These are phyloP conservation scores for Ustulina deusta DNA, from an alignment of 2,329 filamentous ascomycete species.

Conservation along the genomic window DNA sequence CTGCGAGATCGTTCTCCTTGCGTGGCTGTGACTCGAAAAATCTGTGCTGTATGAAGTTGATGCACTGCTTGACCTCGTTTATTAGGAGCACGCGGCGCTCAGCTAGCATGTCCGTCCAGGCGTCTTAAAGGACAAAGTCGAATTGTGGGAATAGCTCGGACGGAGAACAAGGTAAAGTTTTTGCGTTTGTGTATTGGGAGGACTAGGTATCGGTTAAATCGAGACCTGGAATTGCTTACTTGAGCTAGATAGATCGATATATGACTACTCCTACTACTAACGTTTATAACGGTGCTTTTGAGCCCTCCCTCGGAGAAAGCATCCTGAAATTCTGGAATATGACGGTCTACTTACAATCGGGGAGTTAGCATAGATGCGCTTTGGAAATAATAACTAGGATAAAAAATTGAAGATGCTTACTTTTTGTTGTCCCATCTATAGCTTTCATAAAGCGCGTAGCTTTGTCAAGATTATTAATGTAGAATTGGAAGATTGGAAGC, in stretches of 20 bases:
- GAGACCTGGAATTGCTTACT: slow-evolving; percentile 12
- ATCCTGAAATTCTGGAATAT: slow-evolving; percentile 25
- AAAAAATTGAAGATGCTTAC: slow-evolving; percentile 12
- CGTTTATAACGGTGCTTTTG: slow-evolving; percentile 33
- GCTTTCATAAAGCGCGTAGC: slow-evolving; percentile 33
- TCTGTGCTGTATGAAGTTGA: slow-evolving; percentile 40
- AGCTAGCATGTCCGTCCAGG: slow-evolving; percentile 36
- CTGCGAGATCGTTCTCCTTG: slow-evolving; percentile 21
- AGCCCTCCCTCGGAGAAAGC: slow-evolving; percentile 29
- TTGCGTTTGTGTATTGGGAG: not conserved
- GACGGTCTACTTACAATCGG: slow-evolving; percentile 28
- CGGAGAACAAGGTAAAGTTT: not conserved
- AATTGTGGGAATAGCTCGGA: slow-evolving; percentile 24
- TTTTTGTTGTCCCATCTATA: slow-evolving; percentile 33
- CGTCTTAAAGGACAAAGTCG: slow-evolving; percentile 45
- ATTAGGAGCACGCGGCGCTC: slow-evolving; percentile 36
- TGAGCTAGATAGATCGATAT: slow-evolving; percentile 33
- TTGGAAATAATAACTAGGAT: not conserved
- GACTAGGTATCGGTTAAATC: too few species aligned
- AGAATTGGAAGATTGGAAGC: slow-evolving; percentile 36
- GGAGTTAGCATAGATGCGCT: not conserved
- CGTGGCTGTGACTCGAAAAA: slow-evolving; percentile 47
- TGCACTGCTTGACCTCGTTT: slow-evolving; percentile 31
- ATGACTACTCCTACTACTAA: slow-evolving; percentile 37
- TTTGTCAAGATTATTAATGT: slow-evolving; percentile 18